A percentile compares a stretch with the other conserved stretches of the same genome.
Conservation (phyloP, 371 early-diverging fungal genomes). For the Blyttiomyces sp. region DNA sequence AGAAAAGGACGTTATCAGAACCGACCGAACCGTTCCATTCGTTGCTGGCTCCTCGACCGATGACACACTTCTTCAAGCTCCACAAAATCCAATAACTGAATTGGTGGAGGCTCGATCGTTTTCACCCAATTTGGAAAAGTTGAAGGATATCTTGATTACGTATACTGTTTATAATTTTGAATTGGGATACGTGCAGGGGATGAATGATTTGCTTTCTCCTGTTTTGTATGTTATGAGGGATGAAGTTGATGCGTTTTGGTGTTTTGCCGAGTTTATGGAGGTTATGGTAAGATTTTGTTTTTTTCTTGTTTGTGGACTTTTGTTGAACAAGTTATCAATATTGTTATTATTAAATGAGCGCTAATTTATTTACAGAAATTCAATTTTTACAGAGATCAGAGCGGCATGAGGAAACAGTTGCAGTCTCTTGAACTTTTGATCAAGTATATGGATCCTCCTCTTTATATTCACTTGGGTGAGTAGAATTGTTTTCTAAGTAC, state of each 20-base stretch:
- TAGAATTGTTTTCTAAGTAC: background rate
- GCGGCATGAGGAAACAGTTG: conserved; percentile 86
- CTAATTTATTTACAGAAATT: conserved; percentile 42
- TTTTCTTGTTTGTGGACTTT: background rate
- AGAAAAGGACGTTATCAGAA: conserved; percentile 93
- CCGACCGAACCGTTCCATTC: conserved; percentile 78
- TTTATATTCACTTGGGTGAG: conserved; percentile 71
- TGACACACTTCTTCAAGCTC: conserved; percentile 45
- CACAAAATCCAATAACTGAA: conserved; percentile 3
- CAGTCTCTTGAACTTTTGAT: conserved; percentile 69
- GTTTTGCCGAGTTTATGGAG: conserved; percentile 86
- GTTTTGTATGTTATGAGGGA: conserved; percentile 81
- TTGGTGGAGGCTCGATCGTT: background rate
- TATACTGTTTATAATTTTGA: conserved; percentile 79
- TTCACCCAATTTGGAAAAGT: conserved; percentile 64
- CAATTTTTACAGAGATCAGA: conserved; percentile 81
- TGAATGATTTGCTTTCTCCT: conserved; percentile 90
- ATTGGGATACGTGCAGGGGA: conserved; percentile 92
- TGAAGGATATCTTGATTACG: conserved; percentile 86
- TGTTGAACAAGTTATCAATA: background rate
- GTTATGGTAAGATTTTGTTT: conserved; percentile 68
- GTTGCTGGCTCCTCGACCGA: conserved; percentile 65
- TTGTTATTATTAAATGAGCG: background rate
- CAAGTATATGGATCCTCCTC: conserved; percentile 74
- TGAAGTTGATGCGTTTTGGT: conserved; percentile 90